Evolutionary conservation across 164 flowering plant species (phyloP), one percentile per base, ranked within the genome.

Genomic region (Amborella trichopoda): DNA sequence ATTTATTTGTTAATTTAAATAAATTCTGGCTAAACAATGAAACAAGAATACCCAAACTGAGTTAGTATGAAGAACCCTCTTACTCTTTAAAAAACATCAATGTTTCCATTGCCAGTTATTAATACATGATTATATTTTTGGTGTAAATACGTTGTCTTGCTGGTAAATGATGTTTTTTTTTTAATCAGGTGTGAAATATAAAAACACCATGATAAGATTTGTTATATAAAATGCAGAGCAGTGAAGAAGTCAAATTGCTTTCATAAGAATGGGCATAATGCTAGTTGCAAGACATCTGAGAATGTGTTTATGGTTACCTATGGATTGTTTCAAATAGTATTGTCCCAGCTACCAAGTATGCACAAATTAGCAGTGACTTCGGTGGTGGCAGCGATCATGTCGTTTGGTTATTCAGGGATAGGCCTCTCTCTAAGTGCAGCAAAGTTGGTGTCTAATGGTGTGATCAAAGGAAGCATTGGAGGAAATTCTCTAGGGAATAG

Each of bases 331-430:
- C 53, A 69, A 23, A 41, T 66, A 8, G 9, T 69, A 5, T 32
- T 66, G 10, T 66, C 74, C 9, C 74, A 69, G 24, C 64, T 66
- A 23, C 74, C 74, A 16, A 61, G 60, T 38, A 59, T 69, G 39
- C 65, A 63, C 48, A 64, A 69, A 42, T 42, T 69, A 5, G 52
- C 49, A 42, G 59, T 64, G 65, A 68, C 64, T 11, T 68, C 72
- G 3, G 58, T 68, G 19, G 65, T 69, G 12, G 74, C 74, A 1
- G 74, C 74, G 5, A 59, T 56, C 28, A 69, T 69, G 74, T 69
- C 74, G 13, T 69, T 69, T 27, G 64, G 65, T n/a, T 69, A 69
- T 53, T 59, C 65, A 8, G 27, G 44, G 11, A 53, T 69, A 20
- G 70, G 74, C 4, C 64, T 69, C 27, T 56, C 44, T 22, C 70